phyloP scores from a whole-genome alignment of 257 asterid species.

The Salvia hispanica region DNA sequence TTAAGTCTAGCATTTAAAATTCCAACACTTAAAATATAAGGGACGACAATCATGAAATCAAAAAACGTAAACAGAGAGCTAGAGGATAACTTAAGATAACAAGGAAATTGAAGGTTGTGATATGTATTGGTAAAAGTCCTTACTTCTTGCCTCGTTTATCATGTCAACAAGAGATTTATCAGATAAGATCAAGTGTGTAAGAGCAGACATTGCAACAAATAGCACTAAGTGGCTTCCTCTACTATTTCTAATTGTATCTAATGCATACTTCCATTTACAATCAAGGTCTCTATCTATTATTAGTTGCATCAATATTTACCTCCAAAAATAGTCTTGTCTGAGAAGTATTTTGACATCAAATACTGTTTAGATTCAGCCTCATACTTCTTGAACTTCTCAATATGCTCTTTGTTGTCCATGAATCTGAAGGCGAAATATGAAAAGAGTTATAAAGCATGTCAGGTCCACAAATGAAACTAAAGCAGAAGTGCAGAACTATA shows the following conservation, averaged over 20 bases:
- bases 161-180: background rate
- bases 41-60: background rate
- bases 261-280: background rate
- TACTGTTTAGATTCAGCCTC: slow-evolving; percentile 61
- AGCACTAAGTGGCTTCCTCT: background rate
- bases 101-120: background rate
- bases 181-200: background rate
- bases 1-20: too few relatives aligned
- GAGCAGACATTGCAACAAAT: background rate
- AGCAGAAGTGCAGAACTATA: background rate
- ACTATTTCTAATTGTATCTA: background rate
- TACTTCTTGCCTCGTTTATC: background rate
- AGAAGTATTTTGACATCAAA: slow-evolving; percentile 74
- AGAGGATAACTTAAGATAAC: background rate
- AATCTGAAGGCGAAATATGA: slow-evolving; percentile 33
- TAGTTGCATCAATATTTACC: slow-evolving; percentile 46
- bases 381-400: slow-evolving; percentile 60
- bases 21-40: background rate
- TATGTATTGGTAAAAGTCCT: background rate
- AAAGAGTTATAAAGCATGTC: slow-evolving; percentile 1
- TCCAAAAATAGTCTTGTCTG: slow-evolving; percentile 83
- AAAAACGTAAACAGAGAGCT: background rate
- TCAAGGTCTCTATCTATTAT: slow-evolving; percentile 4
- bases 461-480: background rate
- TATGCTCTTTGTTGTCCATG: slow-evolving; percentile 43